Percentiles rank a stretch among this genome's conserved stretches.
Conservation (phyloP, 768 basidiomycete species). For the Serpula lacrymans region DNA sequence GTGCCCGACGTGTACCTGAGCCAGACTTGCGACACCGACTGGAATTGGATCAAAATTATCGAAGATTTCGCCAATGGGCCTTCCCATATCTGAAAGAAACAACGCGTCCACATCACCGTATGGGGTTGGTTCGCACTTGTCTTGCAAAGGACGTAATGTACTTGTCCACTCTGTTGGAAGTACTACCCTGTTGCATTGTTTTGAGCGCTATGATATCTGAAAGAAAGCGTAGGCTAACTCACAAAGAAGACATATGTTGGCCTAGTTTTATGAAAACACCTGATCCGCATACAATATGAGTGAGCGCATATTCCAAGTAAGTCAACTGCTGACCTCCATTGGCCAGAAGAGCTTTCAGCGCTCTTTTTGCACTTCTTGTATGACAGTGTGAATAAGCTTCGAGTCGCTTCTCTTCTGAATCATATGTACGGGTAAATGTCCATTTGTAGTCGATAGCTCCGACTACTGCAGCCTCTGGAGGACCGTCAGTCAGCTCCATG, state of each 20-base stretch:
- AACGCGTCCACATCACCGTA: conserved; percentile 74
- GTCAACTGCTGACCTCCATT: conserved; percentile 66
- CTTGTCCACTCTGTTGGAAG: conserved; percentile 63
- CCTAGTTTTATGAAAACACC: conserved; percentile 89
- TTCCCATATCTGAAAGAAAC: conserved; percentile 77
- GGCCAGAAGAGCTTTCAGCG: conserved; percentile 78
- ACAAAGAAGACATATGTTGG: conserved; percentile 79
- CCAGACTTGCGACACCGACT: conserved; percentile 93
- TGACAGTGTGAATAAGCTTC: conserved; percentile 77
- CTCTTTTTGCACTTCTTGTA: conserved; percentile 71
- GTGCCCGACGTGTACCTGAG: conserved; percentile 88
- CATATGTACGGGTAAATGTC: conserved; percentile 54
- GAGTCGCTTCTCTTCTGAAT: conserved; percentile 45
- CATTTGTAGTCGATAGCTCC: conserved; percentile 72
- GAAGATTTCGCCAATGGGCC: conserved; percentile 70
- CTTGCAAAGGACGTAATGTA: conserved; percentile 68
- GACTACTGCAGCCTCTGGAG: conserved; percentile 57
- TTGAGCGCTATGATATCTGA: conserved; percentile 17
- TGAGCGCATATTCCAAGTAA: background rate
- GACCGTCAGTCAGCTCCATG: too few relatives aligned
- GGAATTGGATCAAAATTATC: conserved; percentile 82
- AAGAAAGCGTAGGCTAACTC: conserved; percentile 17
- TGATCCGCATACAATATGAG: conserved; percentile 18
- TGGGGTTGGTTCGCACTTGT: conserved; percentile 89
- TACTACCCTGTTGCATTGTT: conserved; percentile 36